Base-by-base conservation (phyloP, 164 flowering plant genomes). In the Platanus orientalis region DNA sequence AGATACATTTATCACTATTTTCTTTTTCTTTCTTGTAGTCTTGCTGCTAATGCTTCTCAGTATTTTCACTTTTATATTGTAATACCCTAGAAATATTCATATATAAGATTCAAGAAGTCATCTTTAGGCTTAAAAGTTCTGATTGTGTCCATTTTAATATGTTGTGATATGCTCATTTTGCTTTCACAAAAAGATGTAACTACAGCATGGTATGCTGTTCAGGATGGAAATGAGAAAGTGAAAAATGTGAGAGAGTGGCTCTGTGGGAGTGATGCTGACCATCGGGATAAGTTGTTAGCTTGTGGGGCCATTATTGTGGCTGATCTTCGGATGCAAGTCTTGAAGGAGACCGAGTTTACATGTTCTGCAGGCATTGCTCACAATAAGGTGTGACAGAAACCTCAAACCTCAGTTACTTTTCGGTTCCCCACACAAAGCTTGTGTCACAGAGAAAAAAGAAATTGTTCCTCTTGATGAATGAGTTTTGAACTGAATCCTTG, bases 301-400 rank as follows among this genome's bases (percentile, higher is more conserved):
- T 94, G 97, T 83, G 99, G 97, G 40, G 88, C 87, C 14, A 60
- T 91, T 42, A 87, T 94, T 71, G 96, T 89, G 62, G 85, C 96
- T 30, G 96, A 84, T 63, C 95, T 94, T 49, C 75, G 99, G 75
- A 75, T 73, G 79, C 86, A 87, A 69, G 96, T 94, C 27, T 57
- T 94, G 54, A 79, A 68, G 68, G 95, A 89, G 75, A 85, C 97
- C 26, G 77, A 80, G 53, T 94, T 94, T 69, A 89, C 99, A 55
- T 94, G 99, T 77, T 94, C 99, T 73, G 97, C 99, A 3, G 99
- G 99, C 50, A 81, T 94, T 66, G 97, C 99, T 67, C 99, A 91
- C 77, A 91, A 94, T 65, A 94, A 94, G 94, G 98, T 89, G n/a
- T n/a, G n/a, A n/a, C n/a, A n/a, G n/a, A n/a, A n/a, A n/a, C n/a